Evolutionary conservation across 2,329 filamentous ascomycete species (phyloP), one percentile per base, ranked within the genome.

Genomic region (Biscogniauxia mediterranea): DNA sequence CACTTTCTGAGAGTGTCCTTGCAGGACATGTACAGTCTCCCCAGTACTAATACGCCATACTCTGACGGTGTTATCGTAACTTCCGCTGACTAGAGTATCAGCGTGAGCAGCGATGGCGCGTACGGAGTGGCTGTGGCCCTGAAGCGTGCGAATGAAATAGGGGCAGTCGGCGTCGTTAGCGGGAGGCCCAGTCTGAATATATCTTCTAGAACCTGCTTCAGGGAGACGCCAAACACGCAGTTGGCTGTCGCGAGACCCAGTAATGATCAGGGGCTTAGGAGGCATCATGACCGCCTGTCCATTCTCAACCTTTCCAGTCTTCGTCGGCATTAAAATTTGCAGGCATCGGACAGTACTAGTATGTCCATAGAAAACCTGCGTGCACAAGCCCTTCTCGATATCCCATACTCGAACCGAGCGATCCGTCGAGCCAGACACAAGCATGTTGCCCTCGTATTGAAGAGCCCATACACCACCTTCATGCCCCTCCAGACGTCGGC

Each of bases 321-420:
- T 85, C 1, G 89, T 89, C 0, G 95, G 93, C 83, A 96, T 90
- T 52, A 99, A 81, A 60, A 99, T 98, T 73, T 98, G 93, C 63
- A 99, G 80, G 73, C 95, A 99, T 65, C 95, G 89, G 3, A 99
- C 95, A 15, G 95, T 99, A 51, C 94, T 98, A 9, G 95, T 99
- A 73, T 99, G 95, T 0, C 95, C 96, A 72, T 97, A 93, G 74
- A 99, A 99, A 0, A 97, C 89, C 73, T 99, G 95, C 11, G 93
- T 94, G 75, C 94, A 97, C 53, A 91, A 85, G 0, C 93, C 95
- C 69, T 90, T 90, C 72, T 96, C 92, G 65, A 99, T 97, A 73
- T 99, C 94, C 95, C 95, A 99, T 0, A 99, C 94, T n/a, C 95
- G 88, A n/a, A 99, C 95, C 11, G 95, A 96, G 54, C 95, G 85